These are phyloP conservation scores for Diaporthe sp. DNA, from an alignment of 2,329 filamentous ascomycete genomes.

Conservation along the genomic window DNA sequence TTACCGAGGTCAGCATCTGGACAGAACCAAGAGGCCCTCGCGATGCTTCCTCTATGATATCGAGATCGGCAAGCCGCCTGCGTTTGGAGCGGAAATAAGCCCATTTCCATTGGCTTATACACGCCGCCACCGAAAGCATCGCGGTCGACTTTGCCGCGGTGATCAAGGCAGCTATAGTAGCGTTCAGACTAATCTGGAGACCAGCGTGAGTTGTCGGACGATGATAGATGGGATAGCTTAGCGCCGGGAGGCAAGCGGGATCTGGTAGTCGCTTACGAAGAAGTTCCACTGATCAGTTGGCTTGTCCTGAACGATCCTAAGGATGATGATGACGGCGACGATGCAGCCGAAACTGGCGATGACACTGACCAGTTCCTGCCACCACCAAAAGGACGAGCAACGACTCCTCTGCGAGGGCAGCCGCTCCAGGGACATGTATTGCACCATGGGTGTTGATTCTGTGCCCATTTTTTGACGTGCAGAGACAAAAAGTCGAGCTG, in stretches of 20 bases:
- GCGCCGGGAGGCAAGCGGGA: not conserved
- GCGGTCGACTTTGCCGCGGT: slow-evolving; percentile 23
- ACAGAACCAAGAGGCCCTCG: slow-evolving; percentile 11
- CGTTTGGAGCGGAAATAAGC: slow-evolving; percentile 8
- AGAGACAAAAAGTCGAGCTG: no score
- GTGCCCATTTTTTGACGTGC: no score
- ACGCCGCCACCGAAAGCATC: slow-evolving; percentile 13
- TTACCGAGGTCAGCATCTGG: not conserved
- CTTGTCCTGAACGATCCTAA: slow-evolving; percentile 9
- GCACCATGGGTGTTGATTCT: not conserved
- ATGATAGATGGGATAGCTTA: not conserved
- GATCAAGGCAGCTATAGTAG: slow-evolving; percentile 4
- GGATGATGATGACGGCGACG: slow-evolving; percentile 14
- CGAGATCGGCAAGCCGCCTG: slow-evolving; percentile 12
- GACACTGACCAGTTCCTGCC: slow-evolving; percentile 15
- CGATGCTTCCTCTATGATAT: slow-evolving; percentile 14
- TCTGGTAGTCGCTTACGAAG: not conserved
- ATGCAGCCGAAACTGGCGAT: slow-evolving; percentile 16
- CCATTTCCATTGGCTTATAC: slow-evolving; percentile 25
- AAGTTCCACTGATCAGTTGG: slow-evolving; percentile 18
- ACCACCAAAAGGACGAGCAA: slow-evolving; percentile 13
- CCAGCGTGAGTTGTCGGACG: not conserved
- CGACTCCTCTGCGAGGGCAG: not conserved
- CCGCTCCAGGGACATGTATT: not conserved
- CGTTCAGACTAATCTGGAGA: slow-evolving; percentile 11